phyloP scores from a whole-genome alignment of 2,329 filamentous ascomycete species.

The Xylariales sp. region DNA sequence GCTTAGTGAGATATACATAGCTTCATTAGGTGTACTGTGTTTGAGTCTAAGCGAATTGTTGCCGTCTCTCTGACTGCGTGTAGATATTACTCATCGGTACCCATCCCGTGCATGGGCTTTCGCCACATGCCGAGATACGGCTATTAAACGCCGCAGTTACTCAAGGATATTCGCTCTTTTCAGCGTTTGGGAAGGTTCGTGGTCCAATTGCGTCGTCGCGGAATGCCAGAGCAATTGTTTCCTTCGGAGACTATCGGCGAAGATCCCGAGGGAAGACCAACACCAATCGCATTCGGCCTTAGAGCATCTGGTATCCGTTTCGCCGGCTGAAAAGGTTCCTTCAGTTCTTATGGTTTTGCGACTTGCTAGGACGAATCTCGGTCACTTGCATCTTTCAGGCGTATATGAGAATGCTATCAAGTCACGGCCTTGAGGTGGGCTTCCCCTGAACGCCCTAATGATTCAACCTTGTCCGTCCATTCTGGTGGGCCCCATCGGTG shows the following conservation, averaged over 20 bases:
- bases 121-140: conserved; percentile 13
- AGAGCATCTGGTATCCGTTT: background rate
- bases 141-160: background rate
- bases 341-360: background rate
- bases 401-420: background rate
- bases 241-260: conserved; percentile 19
- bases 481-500: background rate
- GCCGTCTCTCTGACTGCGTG: background rate
- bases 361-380: background rate
- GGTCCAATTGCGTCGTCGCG: background rate
- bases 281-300: background rate
- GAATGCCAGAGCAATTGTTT: background rate
- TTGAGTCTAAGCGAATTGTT: background rate
- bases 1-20: background rate
- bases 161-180: background rate
- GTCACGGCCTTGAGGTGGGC: background rate
- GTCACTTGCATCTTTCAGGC: background rate
- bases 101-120: background rate
- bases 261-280: conserved; percentile 21
- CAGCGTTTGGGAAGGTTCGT: background rate
- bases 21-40: background rate
- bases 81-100: conserved; percentile 4
- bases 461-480: too few species aligned
- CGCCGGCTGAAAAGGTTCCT: background rate
- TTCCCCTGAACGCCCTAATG: too few species aligned